Base-by-base conservation (phyloP, 1,284 basidiomycete species). In the Cryptococcus sp. region DNA sequence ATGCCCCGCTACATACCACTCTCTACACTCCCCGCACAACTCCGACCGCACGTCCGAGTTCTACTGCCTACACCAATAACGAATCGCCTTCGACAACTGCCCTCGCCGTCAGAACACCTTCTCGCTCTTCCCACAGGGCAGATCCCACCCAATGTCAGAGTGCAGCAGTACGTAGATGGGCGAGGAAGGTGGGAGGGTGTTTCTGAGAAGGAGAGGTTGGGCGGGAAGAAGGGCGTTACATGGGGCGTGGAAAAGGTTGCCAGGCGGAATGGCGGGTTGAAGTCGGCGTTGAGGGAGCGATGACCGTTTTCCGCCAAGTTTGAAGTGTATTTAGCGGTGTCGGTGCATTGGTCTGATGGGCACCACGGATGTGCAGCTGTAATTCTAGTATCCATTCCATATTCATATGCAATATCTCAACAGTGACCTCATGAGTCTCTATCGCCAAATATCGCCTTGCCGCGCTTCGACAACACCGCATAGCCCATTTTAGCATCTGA, bases 401-500 rank as follows among this genome's bases (percentile, higher is more conserved):
- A 35, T 27, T 47, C 20, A 47, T 39, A 40, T 39, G 13, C 22
- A 49, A 16, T 49, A 50, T 41, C 4, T 15, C 38, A 13, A 35
- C 30, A 35, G 30, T 20, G 23, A 7, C 47, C 30, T 22, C 43
- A 35, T 30, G n/a, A n/a, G 47, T 46, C 41, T 39, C 49, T 23
- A 55, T 76, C 75, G 22, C 73, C 73, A 42, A 75, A 77, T n/a
- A 77, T 53, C 0, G 69, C 70, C 23, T 55, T 57, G 5, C 68
- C 73, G 16, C 75, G 61, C 17, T 57, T 45, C 13, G 68, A 71
- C 15, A 71, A 54, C 30, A 64, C 63, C 60, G 70, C 67, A 56
- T 69, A 75, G 22, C 62, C 71, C 66, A 72, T 67, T 42, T 66
- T 61, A 3, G 69, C 68, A 57, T 77, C 72, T n/a, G 59, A 30